Conservation (phyloP, 805 yeast genomes). For the Blastobotrys peoriensis region DNA sequence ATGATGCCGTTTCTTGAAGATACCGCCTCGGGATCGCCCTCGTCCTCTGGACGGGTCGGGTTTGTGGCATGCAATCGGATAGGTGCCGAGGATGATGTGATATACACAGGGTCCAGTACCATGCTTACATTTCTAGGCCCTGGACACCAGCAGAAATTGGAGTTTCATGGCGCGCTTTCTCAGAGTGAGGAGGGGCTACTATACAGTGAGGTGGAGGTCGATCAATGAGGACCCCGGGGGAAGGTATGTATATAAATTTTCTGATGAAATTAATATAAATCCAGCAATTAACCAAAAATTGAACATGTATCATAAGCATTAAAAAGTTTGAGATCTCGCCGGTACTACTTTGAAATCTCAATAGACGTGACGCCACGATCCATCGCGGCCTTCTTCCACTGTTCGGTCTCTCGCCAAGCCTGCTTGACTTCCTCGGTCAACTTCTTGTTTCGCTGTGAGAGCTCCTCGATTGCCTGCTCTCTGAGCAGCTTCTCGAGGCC, state of each 20-base stretch:
- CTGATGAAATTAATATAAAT: not conserved
- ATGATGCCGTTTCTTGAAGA: conserved; percentile 54
- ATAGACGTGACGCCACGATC: conserved; percentile 24
- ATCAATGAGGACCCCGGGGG: too few species aligned
- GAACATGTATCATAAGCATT: not conserved
- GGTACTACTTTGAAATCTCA: conserved; percentile 24
- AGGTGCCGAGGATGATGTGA: conserved; percentile 60
- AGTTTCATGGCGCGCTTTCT: conserved; percentile 17
- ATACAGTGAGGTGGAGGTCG: conserved; percentile 13
- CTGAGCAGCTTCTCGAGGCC: conserved; percentile 86
- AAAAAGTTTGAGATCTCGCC: not conserved
- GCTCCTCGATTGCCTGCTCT: conserved; percentile 85
- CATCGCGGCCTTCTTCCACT: conserved; percentile 53
- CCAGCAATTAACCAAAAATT: not conserved
- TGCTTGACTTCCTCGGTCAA: conserved; percentile 82
- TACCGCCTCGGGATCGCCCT: not conserved
- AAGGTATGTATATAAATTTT: conserved; percentile 4
- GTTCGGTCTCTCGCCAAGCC: conserved; percentile 88
- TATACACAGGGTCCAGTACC: conserved; percentile 25
- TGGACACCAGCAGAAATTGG: conserved; percentile 12
- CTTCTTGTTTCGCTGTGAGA: conserved; percentile 79
- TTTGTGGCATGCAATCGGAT: conserved; percentile 62
- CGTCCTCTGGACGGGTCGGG: conserved; percentile 26
- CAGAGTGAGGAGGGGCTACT: conserved; percentile 17
- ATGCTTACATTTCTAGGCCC: conserved; percentile 49